A percentile compares a stretch with the other conserved stretches of the same genome.
phyloP scores from a whole-genome alignment of 2,329 filamentous ascomycete species.

The Ophidiomyces ophidiicola region DNA sequence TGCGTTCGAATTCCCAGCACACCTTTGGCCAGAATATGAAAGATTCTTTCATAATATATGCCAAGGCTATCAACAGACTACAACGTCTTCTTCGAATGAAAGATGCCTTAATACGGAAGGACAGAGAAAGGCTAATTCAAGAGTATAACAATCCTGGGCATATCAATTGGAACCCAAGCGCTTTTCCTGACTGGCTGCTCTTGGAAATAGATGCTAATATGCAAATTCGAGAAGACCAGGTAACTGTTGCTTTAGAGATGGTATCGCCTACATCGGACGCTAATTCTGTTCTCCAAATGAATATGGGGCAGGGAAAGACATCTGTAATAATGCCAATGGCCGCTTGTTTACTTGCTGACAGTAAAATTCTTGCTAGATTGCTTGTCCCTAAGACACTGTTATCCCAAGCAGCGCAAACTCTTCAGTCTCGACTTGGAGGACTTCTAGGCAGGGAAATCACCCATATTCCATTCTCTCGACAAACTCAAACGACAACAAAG shows the following conservation, averaged over 20 bases:
- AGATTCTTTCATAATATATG: slow-evolving; percentile 30
- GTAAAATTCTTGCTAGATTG: slow-evolving; percentile 40
- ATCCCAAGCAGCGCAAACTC: slow-evolving; percentile 47
- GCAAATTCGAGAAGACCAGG: slow-evolving; percentile 49
- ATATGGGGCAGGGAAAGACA: slow-evolving; percentile 59
- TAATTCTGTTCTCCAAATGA: slow-evolving; percentile 53
- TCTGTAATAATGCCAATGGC: slow-evolving; percentile 59
- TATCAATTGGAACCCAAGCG: slow-evolving; percentile 42
- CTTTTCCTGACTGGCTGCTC: slow-evolving; percentile 51
- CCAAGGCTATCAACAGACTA: slow-evolving; percentile 28
- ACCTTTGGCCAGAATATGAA: slow-evolving; percentile 28
- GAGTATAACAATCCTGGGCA: slow-evolving; percentile 42
- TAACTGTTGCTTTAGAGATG: slow-evolving; percentile 50
- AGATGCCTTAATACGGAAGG: slow-evolving; percentile 35
- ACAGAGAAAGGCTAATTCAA: slow-evolving; percentile 28
- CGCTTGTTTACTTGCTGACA: slow-evolving; percentile 42
- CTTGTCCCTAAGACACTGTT: slow-evolving; percentile 51
- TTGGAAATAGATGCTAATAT: slow-evolving; percentile 55
- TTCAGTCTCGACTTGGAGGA: slow-evolving; percentile 44
- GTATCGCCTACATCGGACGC: slow-evolving; percentile 40
- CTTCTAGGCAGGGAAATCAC: slow-evolving; percentile 44
- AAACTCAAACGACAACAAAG: slow-evolving; percentile 8
- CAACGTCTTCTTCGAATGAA: slow-evolving; percentile 37
- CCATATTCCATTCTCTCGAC: slow-evolving; percentile 48
- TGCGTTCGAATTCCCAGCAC: slow-evolving; percentile 25